phyloP scores from a whole-genome alignment of 805 yeast species.

The Tetrapisispora arboricola region DNA sequence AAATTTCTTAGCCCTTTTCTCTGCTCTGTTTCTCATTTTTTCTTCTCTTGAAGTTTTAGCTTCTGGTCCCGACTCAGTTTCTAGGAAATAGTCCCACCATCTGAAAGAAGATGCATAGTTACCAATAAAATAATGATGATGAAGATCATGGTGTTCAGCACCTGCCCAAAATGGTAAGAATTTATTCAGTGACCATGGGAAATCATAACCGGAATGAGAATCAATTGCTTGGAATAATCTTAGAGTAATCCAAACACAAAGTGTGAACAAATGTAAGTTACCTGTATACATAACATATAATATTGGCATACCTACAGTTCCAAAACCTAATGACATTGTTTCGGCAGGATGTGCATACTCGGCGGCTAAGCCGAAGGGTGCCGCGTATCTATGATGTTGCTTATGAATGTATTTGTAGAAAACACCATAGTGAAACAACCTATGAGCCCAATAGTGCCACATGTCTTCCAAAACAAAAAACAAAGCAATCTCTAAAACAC shows the following conservation, averaged over 20 bases:
- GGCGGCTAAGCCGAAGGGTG: slow-evolving; percentile 91
- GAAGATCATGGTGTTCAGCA: slow-evolving; percentile 92
- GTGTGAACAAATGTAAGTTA: slow-evolving; percentile 70
- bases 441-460: slow-evolving; percentile 92
- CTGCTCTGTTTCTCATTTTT: slow-evolving; percentile 42
- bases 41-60: slow-evolving; percentile 61
- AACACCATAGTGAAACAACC: slow-evolving; percentile 71
- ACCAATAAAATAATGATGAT: slow-evolving; percentile 86
- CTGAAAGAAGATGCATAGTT: slow-evolving; percentile 86
- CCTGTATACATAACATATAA: slow-evolving; percentile 62
- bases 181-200: slow-evolving; percentile 87
- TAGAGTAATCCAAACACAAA: slow-evolving; percentile 71
- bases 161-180: slow-evolving; percentile 93
- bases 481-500: slow-evolving; percentile 55
- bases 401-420: slow-evolving; percentile 86
- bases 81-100: slow-evolving; percentile 79
- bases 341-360: slow-evolving; percentile 96
- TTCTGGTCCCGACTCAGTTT: slow-evolving; percentile 72
- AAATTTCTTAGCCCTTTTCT: slow-evolving; percentile 27
- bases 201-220: slow-evolving; percentile 91
- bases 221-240: slow-evolving; percentile 90
- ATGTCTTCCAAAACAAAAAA: slow-evolving; percentile 79
- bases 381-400: slow-evolving; percentile 92
- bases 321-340: slow-evolving; percentile 77
- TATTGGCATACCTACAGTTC: slow-evolving; percentile 88